phyloP scores from a whole-genome alignment of 257 asterid species.

The Primulina tabacum region DNA sequence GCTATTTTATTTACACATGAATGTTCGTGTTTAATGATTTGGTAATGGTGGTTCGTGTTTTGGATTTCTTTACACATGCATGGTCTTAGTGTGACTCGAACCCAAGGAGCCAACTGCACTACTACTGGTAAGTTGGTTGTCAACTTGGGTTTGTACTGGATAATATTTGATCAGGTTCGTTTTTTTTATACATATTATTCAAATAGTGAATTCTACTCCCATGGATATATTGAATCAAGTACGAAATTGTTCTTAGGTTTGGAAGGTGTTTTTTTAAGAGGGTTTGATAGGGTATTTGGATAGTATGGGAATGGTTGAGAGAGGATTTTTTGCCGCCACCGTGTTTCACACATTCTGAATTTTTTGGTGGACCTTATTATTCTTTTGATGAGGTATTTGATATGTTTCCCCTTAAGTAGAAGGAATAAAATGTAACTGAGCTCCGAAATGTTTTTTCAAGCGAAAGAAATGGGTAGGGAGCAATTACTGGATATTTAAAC shows the following conservation, averaged over 20 bases:
- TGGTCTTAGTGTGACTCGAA: neutral
- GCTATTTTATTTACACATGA: conserved; percentile 25
- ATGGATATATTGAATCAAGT: conserved; percentile 13
- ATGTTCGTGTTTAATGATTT: neutral
- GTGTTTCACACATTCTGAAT: neutral
- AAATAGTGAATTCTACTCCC: neutral
- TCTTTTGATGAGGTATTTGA: neutral
- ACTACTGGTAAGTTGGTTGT: neutral
- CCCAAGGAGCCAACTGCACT: neutral
- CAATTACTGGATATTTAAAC: neutral
- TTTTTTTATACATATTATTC: conserved; percentile 7
- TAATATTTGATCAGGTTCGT: conserved; percentile 4
- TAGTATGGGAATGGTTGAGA: neutral
- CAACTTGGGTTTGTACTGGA: conserved; percentile 1
- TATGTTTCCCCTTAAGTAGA: neutral
- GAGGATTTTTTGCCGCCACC: neutral
- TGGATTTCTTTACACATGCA: neutral
- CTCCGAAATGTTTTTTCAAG: conserved; percentile 3
- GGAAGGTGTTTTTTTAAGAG: neutral
- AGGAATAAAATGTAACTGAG: neutral
- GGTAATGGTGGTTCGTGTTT: neutral
- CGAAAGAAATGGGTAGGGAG: conserved; percentile 11
- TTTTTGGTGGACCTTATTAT: conserved; percentile 4
- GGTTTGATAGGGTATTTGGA: neutral
- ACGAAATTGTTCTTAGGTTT: conserved; percentile 7